Base-by-base conservation (phyloP, 495 filamentous ascomycete genomes). In the Gamarada debralockiae region DNA sequence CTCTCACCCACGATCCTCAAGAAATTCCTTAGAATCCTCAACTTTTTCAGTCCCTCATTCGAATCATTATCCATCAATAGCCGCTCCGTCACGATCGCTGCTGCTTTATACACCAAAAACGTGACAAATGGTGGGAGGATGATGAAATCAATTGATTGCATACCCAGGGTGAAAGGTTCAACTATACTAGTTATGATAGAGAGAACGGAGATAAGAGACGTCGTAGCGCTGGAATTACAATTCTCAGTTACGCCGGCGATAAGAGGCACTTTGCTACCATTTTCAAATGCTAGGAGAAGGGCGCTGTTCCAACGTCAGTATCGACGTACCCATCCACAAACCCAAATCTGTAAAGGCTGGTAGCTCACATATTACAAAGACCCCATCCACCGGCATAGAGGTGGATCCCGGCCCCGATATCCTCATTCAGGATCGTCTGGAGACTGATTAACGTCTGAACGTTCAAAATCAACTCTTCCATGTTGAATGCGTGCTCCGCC, bases 241-340 rank as follows among this genome's bases (percentile, higher is more conserved):
- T 44, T 6, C 3, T 43, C 38, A 45, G 24, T 45, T 20, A 44
- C 24, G n/a, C 50, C 39, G 39, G 22, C 15, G 36, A 44, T n/a
- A 34, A 15, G 12, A 31, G 36, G 36, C 15, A 43, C 51, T 39
- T 40, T 53, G 22, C 14, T 47, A 29, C 51, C 51, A 25, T 53
- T 53, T 53, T 53, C 51, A 27, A 47, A 53, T 24, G 51, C 51
- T 38, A 53, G 51, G 42, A 53, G 40, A 25, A 55, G 45, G n/a
- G 34, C 37, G 38, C 52, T 55, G 24, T 41, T 41, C 18, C 18
- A 49, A 33, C 27, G 37, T 55, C 52, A 55, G 17, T 29, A 48
- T 41, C 27, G 17, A 49, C 8, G 12, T 34, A 33, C 22, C 38
- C 44, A 38, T 53, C 23, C 51, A 39, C 27, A 21, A 48, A 23